Conservation (phyloP, 805 yeast species). For the Sugiyamaella chiloensis region DNA sequence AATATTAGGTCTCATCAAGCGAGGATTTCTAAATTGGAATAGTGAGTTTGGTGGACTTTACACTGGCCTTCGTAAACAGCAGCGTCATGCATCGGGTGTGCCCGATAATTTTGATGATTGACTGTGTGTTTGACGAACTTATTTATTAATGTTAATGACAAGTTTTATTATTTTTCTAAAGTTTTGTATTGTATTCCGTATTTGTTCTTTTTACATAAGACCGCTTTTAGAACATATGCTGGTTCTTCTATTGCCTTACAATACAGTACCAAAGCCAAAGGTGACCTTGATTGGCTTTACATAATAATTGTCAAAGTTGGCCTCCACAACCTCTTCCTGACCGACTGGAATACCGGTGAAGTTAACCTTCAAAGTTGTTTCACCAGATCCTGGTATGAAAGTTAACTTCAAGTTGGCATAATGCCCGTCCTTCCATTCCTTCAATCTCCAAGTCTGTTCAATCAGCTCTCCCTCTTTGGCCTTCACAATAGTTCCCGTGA, state of each 20-base stretch:
- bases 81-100: constrained; percentile 74
- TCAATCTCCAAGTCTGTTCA: constrained; percentile 80
- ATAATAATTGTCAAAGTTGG: constrained; percentile 85
- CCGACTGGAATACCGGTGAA: constrained; percentile 94
- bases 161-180: too few relatives aligned
- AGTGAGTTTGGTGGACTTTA: constrained; percentile 45
- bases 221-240: too few relatives aligned
- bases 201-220: too few relatives aligned
- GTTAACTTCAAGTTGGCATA: constrained; percentile 63
- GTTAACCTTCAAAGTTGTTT: constrained; percentile 72
- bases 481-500: constrained; percentile 64
- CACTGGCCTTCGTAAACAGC: constrained; percentile 39
- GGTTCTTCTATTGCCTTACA: constrained; percentile 37
- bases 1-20: constrained; percentile 49
- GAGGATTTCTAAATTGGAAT: constrained; percentile 53
- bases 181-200: too few relatives aligned
- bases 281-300: constrained; percentile 84
- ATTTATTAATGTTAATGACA: constrained; percentile 1
- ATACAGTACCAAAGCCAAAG: constrained; percentile 93
- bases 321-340: constrained; percentile 82
- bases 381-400: constrained; percentile 76
- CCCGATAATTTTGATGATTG: constrained; percentile 65
- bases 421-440: constrained; percentile 85
- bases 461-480: constrained; percentile 59
- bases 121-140: background rate